phyloP scores from a whole-genome alignment of 169 alveolate species.

The Plasmodium malariae region DNA sequence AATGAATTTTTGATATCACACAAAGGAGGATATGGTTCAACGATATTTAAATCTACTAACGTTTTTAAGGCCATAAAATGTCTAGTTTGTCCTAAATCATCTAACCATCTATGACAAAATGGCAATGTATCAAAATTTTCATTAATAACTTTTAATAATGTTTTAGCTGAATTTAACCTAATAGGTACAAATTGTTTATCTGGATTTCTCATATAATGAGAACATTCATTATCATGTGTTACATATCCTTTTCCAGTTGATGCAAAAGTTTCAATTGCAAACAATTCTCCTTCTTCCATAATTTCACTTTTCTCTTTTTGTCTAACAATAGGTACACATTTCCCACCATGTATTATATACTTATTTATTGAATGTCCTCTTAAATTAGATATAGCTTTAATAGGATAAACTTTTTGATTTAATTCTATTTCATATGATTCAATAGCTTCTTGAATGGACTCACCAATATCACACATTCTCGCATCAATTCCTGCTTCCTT shows the following conservation, averaged over 20 bases:
- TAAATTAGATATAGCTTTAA: slow-evolving; percentile 97
- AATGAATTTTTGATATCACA: slow-evolving; percentile 96
- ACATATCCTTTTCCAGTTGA: slow-evolving; percentile 98
- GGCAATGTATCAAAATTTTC: slow-evolving; percentile 98
- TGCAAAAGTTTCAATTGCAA: slow-evolving; percentile 99
- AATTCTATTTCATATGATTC: slow-evolving; percentile 97
- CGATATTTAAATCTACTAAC: slow-evolving; percentile 96
- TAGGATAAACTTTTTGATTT: slow-evolving; percentile 93
- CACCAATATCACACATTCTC: slow-evolving; percentile 96
- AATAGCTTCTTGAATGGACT: slow-evolving; percentile 98
- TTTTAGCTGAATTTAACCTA: slow-evolving; percentile 94
- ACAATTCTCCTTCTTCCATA: slow-evolving; percentile 99
- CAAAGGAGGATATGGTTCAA: slow-evolving; percentile 99
- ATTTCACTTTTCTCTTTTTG: slow-evolving; percentile 90
- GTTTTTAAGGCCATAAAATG: slow-evolving; percentile 95
- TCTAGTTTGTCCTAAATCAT: slow-evolving; percentile 96
- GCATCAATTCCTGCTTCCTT: slow-evolving; percentile 99
- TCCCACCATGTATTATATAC: slow-evolving; percentile 98
- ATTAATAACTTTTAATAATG: slow-evolving; percentile 93
- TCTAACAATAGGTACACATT: slow-evolving; percentile 99
- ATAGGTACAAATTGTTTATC: slow-evolving; percentile 92
- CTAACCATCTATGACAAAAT: slow-evolving; percentile 99
- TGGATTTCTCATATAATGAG: slow-evolving; percentile 98
- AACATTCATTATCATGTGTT: slow-evolving; percentile 92
- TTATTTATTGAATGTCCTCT: slow-evolving; percentile 99